Conservation (phyloP, 2,329 filamentous ascomycete species). For the Penicillium verrucosum region DNA sequence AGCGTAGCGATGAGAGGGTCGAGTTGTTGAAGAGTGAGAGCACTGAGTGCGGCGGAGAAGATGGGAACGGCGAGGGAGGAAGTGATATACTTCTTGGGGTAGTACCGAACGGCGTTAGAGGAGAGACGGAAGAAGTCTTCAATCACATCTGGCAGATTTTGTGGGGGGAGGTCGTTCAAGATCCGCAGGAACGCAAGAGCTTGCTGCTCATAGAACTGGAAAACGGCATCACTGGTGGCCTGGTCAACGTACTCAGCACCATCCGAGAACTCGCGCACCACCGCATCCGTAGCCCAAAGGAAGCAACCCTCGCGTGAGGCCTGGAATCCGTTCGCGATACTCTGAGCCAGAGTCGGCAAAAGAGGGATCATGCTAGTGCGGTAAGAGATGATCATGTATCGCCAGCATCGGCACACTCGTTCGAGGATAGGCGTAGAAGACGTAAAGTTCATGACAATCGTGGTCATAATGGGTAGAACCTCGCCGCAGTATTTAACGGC, state of each 20-base stretch:
- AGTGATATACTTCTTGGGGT: constrained; percentile 76
- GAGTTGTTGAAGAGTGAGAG: constrained; percentile 82
- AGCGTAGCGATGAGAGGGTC: constrained; percentile 88
- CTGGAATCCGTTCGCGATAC: constrained; percentile 80
- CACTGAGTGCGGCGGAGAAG: constrained; percentile 80
- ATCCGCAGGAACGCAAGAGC: constrained; percentile 84
- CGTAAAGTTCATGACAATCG: constrained; percentile 83
- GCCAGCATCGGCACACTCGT: constrained; percentile 90
- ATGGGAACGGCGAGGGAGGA: constrained; percentile 78
- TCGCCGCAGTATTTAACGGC: constrained; percentile 96
- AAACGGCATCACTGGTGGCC: constrained; percentile 81
- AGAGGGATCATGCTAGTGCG: constrained; percentile 83
- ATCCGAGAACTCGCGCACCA: constrained; percentile 91
- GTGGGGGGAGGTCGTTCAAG: constrained; percentile 75
- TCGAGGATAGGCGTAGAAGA: constrained; percentile 86
- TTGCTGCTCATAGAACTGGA: constrained; percentile 91
- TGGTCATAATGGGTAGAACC: constrained; percentile 81
- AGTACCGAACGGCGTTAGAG: constrained; percentile 88
- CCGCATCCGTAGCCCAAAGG: constrained; percentile 95
- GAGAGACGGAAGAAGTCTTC: constrained; percentile 95
- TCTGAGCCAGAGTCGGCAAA: constrained; percentile 79
- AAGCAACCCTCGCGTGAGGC: constrained; percentile 90
- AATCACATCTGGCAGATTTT: constrained; percentile 77
- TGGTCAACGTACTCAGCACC: constrained; percentile 80
- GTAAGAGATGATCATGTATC: constrained; percentile 95